Conservation (phyloP, 768 basidiomycete genomes). For the Mycena epipterygia region DNA sequence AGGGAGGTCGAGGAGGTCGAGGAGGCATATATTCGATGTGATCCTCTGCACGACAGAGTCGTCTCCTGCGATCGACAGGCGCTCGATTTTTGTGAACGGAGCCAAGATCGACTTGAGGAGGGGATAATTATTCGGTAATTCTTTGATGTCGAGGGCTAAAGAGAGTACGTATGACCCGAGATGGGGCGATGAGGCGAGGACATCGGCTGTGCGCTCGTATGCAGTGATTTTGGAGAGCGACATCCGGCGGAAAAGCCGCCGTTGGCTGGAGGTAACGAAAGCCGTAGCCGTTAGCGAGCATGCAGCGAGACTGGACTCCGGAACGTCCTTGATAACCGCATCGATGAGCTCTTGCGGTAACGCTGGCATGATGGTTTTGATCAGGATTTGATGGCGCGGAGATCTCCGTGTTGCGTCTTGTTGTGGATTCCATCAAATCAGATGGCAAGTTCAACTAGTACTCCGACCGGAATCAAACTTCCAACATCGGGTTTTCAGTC, state of each 20-base stretch:
- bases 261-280: not conserved
- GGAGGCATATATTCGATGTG: not conserved
- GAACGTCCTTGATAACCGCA: not conserved
- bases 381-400: too few species aligned
- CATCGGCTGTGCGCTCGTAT: not conserved
- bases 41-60: not conserved
- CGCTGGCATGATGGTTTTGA: not conserved
- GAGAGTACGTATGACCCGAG: not conserved
- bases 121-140: not conserved
- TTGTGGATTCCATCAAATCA: too few species aligned
- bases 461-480: too few species aligned
- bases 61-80: not conserved
- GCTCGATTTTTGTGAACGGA: not conserved
- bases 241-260: not conserved
- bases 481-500: too few species aligned
- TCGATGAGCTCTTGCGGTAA: conserved; percentile 7
- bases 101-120: not conserved
- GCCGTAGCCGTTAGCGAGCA: not conserved
- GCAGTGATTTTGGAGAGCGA: not conserved
- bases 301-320: not conserved
- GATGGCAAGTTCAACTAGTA: too few species aligned
- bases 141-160: not conserved
- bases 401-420: too few species aligned
- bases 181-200: not conserved
- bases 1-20: not conserved